Base-by-base conservation (phyloP, 495 filamentous ascomycete species). In the Penicillium argentinense region DNA sequence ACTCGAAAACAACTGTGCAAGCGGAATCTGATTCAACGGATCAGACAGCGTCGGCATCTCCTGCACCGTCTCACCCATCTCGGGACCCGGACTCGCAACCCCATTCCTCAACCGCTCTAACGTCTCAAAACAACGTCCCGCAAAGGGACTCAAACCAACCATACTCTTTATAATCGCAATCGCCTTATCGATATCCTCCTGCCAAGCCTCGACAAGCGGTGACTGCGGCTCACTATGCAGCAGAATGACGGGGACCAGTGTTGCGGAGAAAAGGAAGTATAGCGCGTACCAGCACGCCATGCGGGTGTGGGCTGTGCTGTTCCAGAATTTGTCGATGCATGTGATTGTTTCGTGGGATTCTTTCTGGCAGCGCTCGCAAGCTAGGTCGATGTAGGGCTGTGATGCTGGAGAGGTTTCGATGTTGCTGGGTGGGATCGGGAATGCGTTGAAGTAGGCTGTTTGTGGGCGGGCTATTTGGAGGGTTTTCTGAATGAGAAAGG, bases 241-340 rank as follows among this genome's bases (percentile, higher is more conserved):
- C 17, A 43, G 26, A 0, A 43, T 30, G 8, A 43, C 28, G 5
- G 41, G 41, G 16, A 43, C 41, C 3, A 43, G 41, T 3, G 41
- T 43, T 8, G 41, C 41, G 9, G 41, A 43, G 27, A 43, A 43
- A 5, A 43, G 17, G 28, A 43, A 43, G 11, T 43, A 43, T 21
- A 43, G 27, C 14, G 41, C 41, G 7, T 43, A 43, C 41, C 41
- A 43, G 28, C 41, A 43, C 1, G 27, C 41, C 41, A 43, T 43
- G 11, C 41, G 27, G 9, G 41, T 43, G 28, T 43, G 41, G 8
- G 22, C n/a, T 4, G 27, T 9, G 13, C 0, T 33, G 14, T 25
- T 24, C 41, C 41, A 43, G 41, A 43, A 43, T 0, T 14, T 22
- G 9, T 43, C 27, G 13, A 43, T 33, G 21, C 41, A 32, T 5